Evolutionary conservation across 2,329 filamentous ascomycete genomes (phyloP).

Genomic region (Arthrobotrys sinensis): DNA sequence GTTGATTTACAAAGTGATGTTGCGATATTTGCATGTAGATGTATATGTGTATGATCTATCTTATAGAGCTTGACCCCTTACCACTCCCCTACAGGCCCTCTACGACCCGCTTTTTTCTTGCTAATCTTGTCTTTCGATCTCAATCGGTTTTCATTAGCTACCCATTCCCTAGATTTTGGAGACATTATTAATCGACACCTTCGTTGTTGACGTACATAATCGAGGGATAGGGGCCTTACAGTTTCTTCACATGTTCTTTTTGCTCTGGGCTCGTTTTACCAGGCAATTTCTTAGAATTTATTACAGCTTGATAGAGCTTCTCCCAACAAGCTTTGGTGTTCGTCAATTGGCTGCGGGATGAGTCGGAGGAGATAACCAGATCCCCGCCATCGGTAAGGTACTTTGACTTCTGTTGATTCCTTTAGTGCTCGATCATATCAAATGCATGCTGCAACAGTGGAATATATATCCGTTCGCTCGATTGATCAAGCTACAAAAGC

Average conservation of each 20-base stretch:
- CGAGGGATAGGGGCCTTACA: slow-evolving; percentile 27
- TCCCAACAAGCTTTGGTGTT: slow-evolving; percentile 43
- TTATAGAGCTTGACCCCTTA: not conserved
- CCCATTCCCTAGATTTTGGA: not conserved
- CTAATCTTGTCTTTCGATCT: not conserved
- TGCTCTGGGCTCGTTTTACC: slow-evolving; percentile 18
- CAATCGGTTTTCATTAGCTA: slow-evolving; percentile 17
- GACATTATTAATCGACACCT: not conserved
- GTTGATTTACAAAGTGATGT: not conserved
- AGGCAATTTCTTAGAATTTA: slow-evolving; percentile 4
- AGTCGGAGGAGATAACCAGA: slow-evolving; percentile 41
- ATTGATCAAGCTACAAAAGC: not conserved
- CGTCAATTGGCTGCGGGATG: slow-evolving; percentile 34
- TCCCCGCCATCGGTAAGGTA: slow-evolving; percentile 34
- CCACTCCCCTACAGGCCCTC: slow-evolving; percentile 8
- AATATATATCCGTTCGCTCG: not conserved
- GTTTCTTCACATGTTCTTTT: slow-evolving; percentile 31
- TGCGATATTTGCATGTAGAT: too few species aligned
- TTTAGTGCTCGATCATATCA: not conserved
- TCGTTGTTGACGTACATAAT: not conserved
- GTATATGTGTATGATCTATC: not conserved
- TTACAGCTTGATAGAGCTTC: slow-evolving; percentile 32
- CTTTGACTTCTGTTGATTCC: slow-evolving; percentile 13
- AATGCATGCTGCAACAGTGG: not conserved
- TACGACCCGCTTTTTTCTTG: not conserved